Conservation (phyloP, 2,329 filamentous ascomycete species). For the Aspergillus versicolor region DNA sequence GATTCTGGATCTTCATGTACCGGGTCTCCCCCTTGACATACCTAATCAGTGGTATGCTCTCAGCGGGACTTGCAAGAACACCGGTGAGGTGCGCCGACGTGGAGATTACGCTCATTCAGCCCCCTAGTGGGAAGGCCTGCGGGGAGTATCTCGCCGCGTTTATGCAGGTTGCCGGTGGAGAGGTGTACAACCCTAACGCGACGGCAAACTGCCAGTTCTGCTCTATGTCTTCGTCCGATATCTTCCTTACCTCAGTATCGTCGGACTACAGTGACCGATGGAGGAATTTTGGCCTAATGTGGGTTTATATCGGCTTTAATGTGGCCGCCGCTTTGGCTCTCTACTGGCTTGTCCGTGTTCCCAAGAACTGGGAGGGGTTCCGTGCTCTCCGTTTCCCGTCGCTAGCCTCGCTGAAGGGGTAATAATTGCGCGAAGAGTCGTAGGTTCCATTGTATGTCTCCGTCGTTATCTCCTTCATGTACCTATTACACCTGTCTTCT, state of each 20-base stretch:
- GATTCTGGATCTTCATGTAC: constrained; percentile 81
- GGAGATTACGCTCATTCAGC: constrained; percentile 35
- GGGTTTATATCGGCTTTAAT: constrained; percentile 66
- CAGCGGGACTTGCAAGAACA: constrained; percentile 36
- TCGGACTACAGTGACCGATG: constrained; percentile 53
- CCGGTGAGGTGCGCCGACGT: constrained; percentile 28
- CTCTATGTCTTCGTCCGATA: constrained; percentile 44
- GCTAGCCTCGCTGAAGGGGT: too few relatives aligned
- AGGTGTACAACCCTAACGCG: constrained; percentile 44
- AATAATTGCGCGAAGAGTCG: too few relatives aligned
- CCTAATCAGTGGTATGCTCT: constrained; percentile 45
- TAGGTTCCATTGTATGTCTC: too few relatives aligned
- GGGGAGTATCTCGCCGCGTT: constrained; percentile 47
- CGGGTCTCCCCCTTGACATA: constrained; percentile 67
- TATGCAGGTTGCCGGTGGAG: constrained; percentile 38
- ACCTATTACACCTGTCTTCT: too few relatives aligned
- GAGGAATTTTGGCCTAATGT: constrained; percentile 71
- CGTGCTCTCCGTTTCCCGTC: too few relatives aligned
- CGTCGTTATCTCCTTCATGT: too few relatives aligned
- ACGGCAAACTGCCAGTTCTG: constrained; percentile 54
- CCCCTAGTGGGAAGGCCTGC: constrained; percentile 64
- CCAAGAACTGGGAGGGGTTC: too few relatives aligned
- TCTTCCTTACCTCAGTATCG: constrained; percentile 44
- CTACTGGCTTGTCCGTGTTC: constrained; percentile 64
- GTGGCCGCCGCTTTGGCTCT: constrained; percentile 57